Conservation (phyloP, 768 basidiomycete genomes). For the Lentinula edodes region DNA sequence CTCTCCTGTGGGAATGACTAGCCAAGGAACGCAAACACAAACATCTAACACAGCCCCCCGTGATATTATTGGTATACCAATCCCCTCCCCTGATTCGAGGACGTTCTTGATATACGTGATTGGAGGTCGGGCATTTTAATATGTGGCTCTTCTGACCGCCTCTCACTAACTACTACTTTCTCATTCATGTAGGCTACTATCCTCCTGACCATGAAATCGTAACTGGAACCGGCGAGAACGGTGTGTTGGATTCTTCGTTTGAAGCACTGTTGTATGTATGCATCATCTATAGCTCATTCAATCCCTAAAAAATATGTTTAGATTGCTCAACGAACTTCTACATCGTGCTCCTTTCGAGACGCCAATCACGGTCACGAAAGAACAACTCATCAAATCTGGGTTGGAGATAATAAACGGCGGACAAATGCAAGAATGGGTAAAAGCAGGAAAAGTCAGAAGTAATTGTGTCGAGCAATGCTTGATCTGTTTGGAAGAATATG, state of each 20-base stretch:
- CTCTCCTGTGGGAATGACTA: background rate
- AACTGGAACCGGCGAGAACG: slow-evolving; percentile 60
- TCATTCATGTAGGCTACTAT: slow-evolving; percentile 65
- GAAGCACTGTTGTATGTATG: slow-evolving; percentile 65
- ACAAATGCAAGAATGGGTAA: slow-evolving; percentile 49
- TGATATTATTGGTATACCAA: slow-evolving; percentile 8
- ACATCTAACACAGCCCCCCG: background rate
- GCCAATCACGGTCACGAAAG: slow-evolving; percentile 74
- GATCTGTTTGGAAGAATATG: slow-evolving; percentile 87
- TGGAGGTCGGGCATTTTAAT: slow-evolving; percentile 46
- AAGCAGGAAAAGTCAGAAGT: slow-evolving; percentile 58
- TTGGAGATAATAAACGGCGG: slow-evolving; percentile 66
- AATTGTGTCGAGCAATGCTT: slow-evolving; percentile 82
- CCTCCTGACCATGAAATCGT: slow-evolving; percentile 87
- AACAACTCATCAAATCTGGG: slow-evolving; percentile 83
- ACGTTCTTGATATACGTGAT: slow-evolving; percentile 92
- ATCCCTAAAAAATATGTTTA: slow-evolving; percentile 17
- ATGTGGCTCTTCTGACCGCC: slow-evolving; percentile 1
- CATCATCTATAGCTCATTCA: background rate
- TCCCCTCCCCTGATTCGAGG: slow-evolving; percentile 31
- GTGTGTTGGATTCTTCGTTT: slow-evolving; percentile 63
- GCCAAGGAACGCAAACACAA: background rate
- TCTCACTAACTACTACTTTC: background rate
- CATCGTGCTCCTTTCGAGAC: slow-evolving; percentile 56
- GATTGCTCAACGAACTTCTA: slow-evolving; percentile 79